A percentile compares a stretch with the other conserved stretches of the same genome.
These are phyloP conservation scores for Wilcoxina mikolae DNA, from an alignment of 495 filamentous ascomycete species.

Conservation along the genomic window DNA sequence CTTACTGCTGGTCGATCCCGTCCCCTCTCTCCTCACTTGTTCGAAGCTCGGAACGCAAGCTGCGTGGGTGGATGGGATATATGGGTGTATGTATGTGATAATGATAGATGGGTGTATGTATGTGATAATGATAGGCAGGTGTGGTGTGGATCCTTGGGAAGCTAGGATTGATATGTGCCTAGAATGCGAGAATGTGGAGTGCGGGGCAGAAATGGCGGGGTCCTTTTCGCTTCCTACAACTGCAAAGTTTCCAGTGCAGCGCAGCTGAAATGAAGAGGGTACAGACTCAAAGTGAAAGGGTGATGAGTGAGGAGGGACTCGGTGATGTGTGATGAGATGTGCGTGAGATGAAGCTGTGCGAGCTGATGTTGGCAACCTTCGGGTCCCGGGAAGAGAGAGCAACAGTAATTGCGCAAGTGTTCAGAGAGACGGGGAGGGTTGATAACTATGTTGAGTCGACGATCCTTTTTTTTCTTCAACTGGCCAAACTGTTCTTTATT, in stretches of 20 bases:
- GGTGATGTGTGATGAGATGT: no score
- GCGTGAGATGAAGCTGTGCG: no score
- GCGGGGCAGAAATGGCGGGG: neutral
- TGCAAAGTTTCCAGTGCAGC: neutral
- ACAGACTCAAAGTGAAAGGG: no score
- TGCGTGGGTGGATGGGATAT: neutral
- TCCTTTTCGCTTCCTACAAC: neutral
- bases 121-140: neutral
- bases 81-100: neutral
- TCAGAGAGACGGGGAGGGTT: neutral
- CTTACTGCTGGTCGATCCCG: slow-evolving; percentile 1
- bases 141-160: no score
- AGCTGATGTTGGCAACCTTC: no score
- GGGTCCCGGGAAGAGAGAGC: neutral
- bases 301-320: no score
- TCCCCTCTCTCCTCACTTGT: neutral
- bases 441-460: neutral
- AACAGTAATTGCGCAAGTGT: neutral
- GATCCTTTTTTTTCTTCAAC: neutral
- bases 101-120: neutral
- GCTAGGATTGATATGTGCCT: neutral
- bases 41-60: slow-evolving; percentile 1
- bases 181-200: neutral
- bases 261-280: neutral
- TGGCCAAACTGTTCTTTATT: neutral